Percentiles rank a stretch among this genome's conserved stretches.
phyloP scores from a whole-genome alignment of 208 protist genomes.

The Acanthamoeba royreba region DNA sequence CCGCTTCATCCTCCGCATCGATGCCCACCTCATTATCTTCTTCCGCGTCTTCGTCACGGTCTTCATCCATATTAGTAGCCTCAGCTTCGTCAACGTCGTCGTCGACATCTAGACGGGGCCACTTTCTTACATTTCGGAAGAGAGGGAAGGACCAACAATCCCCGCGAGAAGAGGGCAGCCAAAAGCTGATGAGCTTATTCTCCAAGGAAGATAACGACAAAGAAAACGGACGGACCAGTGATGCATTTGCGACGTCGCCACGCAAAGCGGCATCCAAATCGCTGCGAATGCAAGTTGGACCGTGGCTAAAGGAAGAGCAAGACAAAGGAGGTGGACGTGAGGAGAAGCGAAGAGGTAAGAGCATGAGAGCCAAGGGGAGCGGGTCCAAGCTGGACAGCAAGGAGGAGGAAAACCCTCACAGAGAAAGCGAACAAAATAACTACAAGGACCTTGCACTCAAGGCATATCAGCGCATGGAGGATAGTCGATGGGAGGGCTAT shows the following conservation, averaged over 20 bases:
- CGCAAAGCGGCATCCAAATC: background rate
- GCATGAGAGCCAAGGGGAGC: too few relatives aligned
- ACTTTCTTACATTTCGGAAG: background rate
- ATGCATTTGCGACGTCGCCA: background rate
- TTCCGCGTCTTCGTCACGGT: background rate
- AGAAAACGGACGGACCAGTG: background rate
- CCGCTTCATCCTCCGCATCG: background rate
- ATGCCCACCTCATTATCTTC: background rate
- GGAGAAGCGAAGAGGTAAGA: background rate
- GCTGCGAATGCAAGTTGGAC: background rate
- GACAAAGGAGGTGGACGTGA: background rate
- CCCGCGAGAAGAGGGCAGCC: background rate
- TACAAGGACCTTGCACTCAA: too few relatives aligned
- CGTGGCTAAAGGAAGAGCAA: background rate
- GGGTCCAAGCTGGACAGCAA: too few relatives aligned
- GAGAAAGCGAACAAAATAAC: too few relatives aligned
- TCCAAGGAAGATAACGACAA: background rate
- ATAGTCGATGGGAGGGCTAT: too few relatives aligned
- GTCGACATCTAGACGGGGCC: background rate
- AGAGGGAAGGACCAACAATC: background rate
- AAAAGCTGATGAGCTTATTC: too few relatives aligned
- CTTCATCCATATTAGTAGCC: too few relatives aligned
- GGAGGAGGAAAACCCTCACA: too few relatives aligned
- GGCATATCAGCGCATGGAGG: too few relatives aligned
- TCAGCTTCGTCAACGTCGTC: background rate